Evolutionary conservation across 2,329 filamentous ascomycete species (phyloP), one percentile per base, ranked within the genome.

Genomic region (Botryotinia calthae): DNA sequence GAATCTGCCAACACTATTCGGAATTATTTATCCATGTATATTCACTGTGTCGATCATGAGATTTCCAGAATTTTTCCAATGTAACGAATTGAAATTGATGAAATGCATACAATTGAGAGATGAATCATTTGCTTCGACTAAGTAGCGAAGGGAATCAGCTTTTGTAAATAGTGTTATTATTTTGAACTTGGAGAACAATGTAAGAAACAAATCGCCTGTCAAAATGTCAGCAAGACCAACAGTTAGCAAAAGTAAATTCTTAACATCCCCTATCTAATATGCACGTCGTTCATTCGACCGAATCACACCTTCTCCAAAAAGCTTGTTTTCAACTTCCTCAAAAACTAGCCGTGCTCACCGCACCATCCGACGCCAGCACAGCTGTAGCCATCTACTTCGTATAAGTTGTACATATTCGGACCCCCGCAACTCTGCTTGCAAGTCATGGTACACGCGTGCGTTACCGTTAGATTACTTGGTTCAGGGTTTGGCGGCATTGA

Each of bases 381-480:
- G 69, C 28, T 22, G 77, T 77, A 10, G 76, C 74, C 25, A 75
- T 80, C 73, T 37, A 37, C 37, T 37, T 37, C 48, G 7, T 82
- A 82, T 34, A 82, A 67, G 75, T 82, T 80, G 73, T 82, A 81
- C 80, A 80, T 79, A 66, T 79, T 79, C 1, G 77, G 69, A 0
- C 77, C 82, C 42, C 82, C 81, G 70, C 81, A 83, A 40, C 72
- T 80, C 56, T 78, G 76, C 16, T 72, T 65, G 34, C 73, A 75
- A 59, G 48, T 12, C 64, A 64, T 73, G 42, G 71, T 74, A 71
- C 75, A 78, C 18, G 74, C 75, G 25, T 75, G 77, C 2, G 65
- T 63, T 44, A 68, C 77, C 31, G 44, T 56, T 42, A 64, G 62
- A 74, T 18, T 76, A 44, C 25, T 68, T 63, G 63, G 56, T 71